Conservation (phyloP, 257 asterid species). For the Nicotiana noctiflora region DNA sequence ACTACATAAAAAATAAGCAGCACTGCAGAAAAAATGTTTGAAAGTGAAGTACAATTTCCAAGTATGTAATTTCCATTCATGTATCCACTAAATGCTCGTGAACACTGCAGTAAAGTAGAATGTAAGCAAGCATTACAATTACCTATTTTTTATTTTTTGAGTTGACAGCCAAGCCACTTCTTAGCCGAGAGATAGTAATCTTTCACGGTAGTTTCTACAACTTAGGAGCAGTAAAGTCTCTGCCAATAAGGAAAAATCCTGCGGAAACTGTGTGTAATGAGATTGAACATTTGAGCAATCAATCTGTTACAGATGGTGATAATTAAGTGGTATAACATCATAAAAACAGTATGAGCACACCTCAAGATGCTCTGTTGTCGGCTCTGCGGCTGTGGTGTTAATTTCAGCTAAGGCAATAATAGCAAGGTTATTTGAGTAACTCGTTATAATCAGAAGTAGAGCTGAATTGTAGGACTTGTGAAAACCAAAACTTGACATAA, state of each 20-base stretch:
- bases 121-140: constrained; percentile 15
- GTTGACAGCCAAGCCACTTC: constrained; percentile 98
- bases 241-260: constrained; percentile 83
- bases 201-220: constrained; percentile 85
- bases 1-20: no score
- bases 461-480: constrained; percentile 96
- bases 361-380: no score
- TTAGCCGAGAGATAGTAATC: constrained; percentile 90
- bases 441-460: constrained; percentile 78
- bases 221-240: constrained; percentile 54
- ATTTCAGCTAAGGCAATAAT: no score
- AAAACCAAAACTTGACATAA: constrained; percentile 94
- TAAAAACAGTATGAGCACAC: no score
- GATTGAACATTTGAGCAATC: constrained; percentile 71
- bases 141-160: constrained; percentile 80
- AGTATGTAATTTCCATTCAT: no score
- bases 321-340: constrained; percentile 7
- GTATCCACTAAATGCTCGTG: no score
- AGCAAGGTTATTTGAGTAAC: constrained; percentile 40
- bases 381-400: no score
- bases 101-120: background rate
- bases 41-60: no score
- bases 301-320: constrained; percentile 20
- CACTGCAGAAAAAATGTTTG: no score
- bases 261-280: constrained; percentile 96